Evolutionary conservation across 768 basidiomycete genomes (phyloP).

Genomic region (Guyanaporus albipodus): DNA sequence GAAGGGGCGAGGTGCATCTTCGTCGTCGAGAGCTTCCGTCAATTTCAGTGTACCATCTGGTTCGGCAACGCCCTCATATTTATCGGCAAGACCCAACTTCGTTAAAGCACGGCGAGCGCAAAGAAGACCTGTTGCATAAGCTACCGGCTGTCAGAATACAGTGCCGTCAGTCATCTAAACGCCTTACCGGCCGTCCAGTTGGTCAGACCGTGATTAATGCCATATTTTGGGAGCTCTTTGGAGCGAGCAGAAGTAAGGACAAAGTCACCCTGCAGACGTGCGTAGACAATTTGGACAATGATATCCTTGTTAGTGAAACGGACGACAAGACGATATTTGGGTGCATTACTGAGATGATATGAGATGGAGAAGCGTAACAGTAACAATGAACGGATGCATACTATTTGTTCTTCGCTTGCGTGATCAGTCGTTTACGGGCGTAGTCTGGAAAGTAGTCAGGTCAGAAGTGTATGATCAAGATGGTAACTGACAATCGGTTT

Average conservation of each 20-base stretch:
- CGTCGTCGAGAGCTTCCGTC: slow-evolving; percentile 84
- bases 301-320: slow-evolving; percentile 98
- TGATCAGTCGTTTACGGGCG: slow-evolving; percentile 93
- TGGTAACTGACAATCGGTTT: slow-evolving; percentile 84
- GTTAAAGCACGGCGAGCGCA: slow-evolving; percentile 90
- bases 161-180: background rate
- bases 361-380: slow-evolving; percentile 6
- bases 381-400: slow-evolving; percentile 34
- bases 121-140: slow-evolving; percentile 96
- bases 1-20: slow-evolving; percentile 97
- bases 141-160: slow-evolving; percentile 35
- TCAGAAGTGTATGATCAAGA: background rate
- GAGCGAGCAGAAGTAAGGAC: slow-evolving; percentile 86
- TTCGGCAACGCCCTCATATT: slow-evolving; percentile 92
- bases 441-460: slow-evolving; percentile 61
- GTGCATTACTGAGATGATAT: slow-evolving; percentile 64
- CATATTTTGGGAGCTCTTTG: slow-evolving; percentile 89
- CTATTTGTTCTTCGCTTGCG: slow-evolving; percentile 99
- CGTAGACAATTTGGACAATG: slow-evolving; percentile 93
- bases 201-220: slow-evolving; percentile 96
- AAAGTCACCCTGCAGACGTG: slow-evolving; percentile 96
- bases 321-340: slow-evolving; percentile 98
- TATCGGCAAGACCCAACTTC: slow-evolving; percentile 95
- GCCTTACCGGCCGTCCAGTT: slow-evolving; percentile 93
- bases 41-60: slow-evolving; percentile 81